Conservation (phyloP, 345 rosid genomes). For the Arabidopsis arenosa region DNA sequence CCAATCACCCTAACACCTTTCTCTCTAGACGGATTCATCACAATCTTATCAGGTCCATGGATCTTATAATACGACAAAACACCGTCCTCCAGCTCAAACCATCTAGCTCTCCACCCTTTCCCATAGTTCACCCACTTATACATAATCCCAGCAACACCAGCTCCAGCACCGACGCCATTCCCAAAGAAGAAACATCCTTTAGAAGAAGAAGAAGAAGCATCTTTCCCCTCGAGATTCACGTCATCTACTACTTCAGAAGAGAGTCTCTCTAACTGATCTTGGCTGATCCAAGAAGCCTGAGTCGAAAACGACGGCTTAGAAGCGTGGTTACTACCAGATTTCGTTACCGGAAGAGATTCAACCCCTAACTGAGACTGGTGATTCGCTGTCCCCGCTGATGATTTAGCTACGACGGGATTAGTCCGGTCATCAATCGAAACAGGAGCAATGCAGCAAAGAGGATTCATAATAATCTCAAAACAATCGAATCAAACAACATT, state of each 20-base stretch:
- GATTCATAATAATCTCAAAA: slow-evolving; percentile 64
- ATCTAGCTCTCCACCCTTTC: slow-evolving; percentile 90
- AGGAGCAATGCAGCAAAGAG: slow-evolving; percentile 99
- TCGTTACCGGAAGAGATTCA: slow-evolving; percentile 40
- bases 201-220: slow-evolving; percentile 44
- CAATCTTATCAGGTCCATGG: slow-evolving; percentile 91
- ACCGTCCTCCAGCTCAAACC: slow-evolving; percentile 89
- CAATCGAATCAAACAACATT: slow-evolving; percentile 32
- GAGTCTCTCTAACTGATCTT: slow-evolving; percentile 48
- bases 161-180: slow-evolving; percentile 50
- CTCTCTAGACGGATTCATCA: slow-evolving; percentile 70
- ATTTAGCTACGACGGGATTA: slow-evolving; percentile 64
- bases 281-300: slow-evolving; percentile 68
- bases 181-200: slow-evolving; percentile 49
- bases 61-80: slow-evolving; percentile 88
- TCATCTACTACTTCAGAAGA: slow-evolving; percentile 42
- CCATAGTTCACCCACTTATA: slow-evolving; percentile 99
- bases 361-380: slow-evolving; percentile 50
- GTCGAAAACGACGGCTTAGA: slow-evolving; percentile 62
- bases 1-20: slow-evolving; percentile 79
- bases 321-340: slow-evolving; percentile 44
- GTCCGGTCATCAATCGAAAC: slow-evolving; percentile 89
- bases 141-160: slow-evolving; percentile 74
- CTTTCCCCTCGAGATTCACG: slow-evolving; percentile 48
- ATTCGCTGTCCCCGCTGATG: slow-evolving; percentile 37